These are phyloP conservation scores for Hemileccinum impolitum DNA, from an alignment of 768 basidiomycete species.

Conservation along the genomic window DNA sequence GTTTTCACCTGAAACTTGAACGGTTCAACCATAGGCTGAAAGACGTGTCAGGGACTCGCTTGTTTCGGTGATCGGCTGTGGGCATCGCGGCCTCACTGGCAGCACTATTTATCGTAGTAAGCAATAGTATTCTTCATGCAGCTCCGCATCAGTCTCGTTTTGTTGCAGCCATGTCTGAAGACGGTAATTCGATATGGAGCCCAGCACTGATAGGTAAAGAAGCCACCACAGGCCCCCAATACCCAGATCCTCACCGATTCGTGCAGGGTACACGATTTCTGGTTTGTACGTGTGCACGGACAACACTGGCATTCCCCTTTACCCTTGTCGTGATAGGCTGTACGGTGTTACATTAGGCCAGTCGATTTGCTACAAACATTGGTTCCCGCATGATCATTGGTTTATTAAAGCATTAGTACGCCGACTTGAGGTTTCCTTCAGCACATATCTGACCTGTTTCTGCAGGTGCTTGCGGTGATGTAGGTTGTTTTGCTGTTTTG, in stretches of 20 bases:
- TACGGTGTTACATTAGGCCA: slow-evolving; percentile 14
- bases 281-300: slow-evolving; percentile 1
- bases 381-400: slow-evolving; percentile 11
- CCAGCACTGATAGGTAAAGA: too few species aligned
- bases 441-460: neutral
- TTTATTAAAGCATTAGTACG: slow-evolving; percentile 5
- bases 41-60: too few species aligned
- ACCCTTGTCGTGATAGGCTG: slow-evolving; percentile 9
- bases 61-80: too few species aligned
- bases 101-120: too few species aligned
- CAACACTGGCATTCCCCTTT: neutral
- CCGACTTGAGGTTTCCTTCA: neutral
- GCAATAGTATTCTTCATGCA: too few species aligned
- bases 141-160: too few species aligned
- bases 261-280: slow-evolving; percentile 3
- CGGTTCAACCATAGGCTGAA: too few species aligned
- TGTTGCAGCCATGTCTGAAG: too few species aligned
- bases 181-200: too few species aligned
- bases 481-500: neutral
- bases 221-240: neutral
- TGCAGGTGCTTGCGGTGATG: slow-evolving; percentile 5
- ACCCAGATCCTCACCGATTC: neutral
- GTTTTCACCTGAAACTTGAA: too few species aligned
- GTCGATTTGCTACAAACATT: slow-evolving; percentile 2
- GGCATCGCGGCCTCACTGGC: too few species aligned